phyloP scores from a whole-genome alignment of 495 filamentous ascomycete species.

The Aspergillus nidulans region DNA sequence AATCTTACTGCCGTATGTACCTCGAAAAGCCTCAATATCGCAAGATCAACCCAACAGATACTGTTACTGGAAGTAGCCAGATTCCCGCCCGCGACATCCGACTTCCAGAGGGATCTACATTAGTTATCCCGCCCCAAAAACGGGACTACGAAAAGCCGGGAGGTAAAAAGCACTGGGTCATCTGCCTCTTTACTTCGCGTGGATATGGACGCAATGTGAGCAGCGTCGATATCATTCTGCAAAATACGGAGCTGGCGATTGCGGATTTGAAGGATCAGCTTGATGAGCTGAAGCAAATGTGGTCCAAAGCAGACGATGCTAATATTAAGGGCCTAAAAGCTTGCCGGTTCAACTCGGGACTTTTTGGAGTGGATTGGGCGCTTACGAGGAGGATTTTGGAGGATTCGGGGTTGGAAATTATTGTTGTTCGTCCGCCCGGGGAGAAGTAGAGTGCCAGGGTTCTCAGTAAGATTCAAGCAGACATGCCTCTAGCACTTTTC shows the following conservation, averaged over 20 bases:
- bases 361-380: conserved; percentile 39
- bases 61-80: background rate
- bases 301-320: background rate
- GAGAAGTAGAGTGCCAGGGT: background rate
- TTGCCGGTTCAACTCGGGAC: conserved; percentile 43
- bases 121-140: conserved; percentile 41
- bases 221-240: conserved; percentile 28
- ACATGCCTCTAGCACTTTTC: too few relatives aligned
- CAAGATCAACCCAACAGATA: background rate
- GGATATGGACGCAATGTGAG: conserved; percentile 28
- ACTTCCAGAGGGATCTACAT: conserved; percentile 33
- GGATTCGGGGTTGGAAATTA: conserved; percentile 18
- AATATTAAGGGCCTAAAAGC: conserved; percentile 25
- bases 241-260: conserved; percentile 36
- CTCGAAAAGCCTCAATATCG: background rate
- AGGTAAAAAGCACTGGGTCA: conserved; percentile 39
- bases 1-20: conserved; percentile 26
- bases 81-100: conserved; percentile 2
- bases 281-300: conserved; percentile 4
- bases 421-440: conserved; percentile 22
- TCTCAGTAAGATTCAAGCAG: background rate
- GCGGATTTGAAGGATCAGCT: conserved; percentile 34
- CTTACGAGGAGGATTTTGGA: conserved; percentile 22
- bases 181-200: conserved; percentile 45
- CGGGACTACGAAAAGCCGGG: conserved; percentile 14